Conservation (phyloP, 495 filamentous ascomycete species). For the Apodospora peruviana region DNA sequence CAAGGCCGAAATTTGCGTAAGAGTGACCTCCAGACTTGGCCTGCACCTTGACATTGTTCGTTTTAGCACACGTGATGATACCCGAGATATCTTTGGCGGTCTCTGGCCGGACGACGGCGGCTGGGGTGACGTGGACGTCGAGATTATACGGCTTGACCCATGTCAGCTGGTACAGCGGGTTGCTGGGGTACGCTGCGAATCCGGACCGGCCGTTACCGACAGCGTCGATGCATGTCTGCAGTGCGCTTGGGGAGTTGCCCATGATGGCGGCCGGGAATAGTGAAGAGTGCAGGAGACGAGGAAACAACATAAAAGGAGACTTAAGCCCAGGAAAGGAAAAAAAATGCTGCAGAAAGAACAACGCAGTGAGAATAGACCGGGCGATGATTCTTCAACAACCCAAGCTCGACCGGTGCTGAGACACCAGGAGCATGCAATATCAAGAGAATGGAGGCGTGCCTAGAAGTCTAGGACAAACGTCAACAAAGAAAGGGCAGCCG, state of each 20-base stretch:
- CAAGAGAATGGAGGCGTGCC: no score
- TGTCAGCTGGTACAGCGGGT: conserved; percentile 30
- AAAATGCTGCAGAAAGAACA: no score
- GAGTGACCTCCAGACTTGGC: conserved; percentile 70
- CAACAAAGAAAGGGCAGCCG: no score
- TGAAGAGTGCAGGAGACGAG: no score
- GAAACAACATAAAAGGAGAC: no score
- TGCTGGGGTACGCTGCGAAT: conserved; percentile 37
- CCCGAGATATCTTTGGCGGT: conserved; percentile 52
- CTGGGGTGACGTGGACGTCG: conserved; percentile 53
- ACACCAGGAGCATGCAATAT: no score
- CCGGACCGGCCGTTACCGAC: conserved; percentile 34
- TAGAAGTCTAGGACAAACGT: no score
- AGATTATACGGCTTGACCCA: conserved; percentile 60
- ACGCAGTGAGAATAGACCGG: no score
- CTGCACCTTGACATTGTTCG: conserved; percentile 55
- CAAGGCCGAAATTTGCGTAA: conserved; percentile 48
- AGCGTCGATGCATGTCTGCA: conserved; percentile 33
- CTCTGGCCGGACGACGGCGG: conserved; percentile 56
- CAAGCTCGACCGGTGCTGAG: no score
- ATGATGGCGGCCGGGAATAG: no score
- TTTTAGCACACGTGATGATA: conserved; percentile 54
- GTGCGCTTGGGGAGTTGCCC: conserved; percentile 22
- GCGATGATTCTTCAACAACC: no score
- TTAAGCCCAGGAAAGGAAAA: no score